A percentile compares a stretch with the other conserved stretches of the same genome.
phyloP scores from a whole-genome alignment of 371 early-diverging fungal genomes.

The Vairimorpha apis region DNA sequence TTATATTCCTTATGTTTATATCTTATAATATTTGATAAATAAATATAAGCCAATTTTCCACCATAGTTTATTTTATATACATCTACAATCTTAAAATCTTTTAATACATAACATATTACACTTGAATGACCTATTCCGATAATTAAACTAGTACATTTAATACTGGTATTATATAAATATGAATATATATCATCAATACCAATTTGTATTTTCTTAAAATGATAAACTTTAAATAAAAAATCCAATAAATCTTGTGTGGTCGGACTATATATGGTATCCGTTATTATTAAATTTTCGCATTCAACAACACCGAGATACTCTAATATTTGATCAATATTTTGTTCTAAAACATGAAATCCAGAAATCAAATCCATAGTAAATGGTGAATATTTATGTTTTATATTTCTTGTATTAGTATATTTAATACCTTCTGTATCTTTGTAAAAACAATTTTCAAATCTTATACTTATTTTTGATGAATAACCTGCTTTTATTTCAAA shows the following conservation, averaged over 20 bases:
- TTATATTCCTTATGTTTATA: constrained; percentile 43
- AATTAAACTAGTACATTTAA: constrained; percentile 8
- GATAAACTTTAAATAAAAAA: constrained; percentile 54
- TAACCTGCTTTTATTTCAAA: constrained; percentile 61
- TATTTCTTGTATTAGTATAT: constrained; percentile 52
- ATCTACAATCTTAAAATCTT: constrained; percentile 25
- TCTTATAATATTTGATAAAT: constrained; percentile 43
- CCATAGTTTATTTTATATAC: constrained; percentile 62
- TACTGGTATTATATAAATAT: constrained; percentile 50
- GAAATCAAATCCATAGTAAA: constrained; percentile 46
- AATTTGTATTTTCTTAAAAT: constrained; percentile 54
- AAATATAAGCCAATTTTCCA: constrained; percentile 49
- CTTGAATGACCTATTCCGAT: constrained; percentile 27
- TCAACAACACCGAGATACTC: constrained; percentile 45
- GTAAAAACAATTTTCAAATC: constrained; percentile 57
- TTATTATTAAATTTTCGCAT: constrained; percentile 56
- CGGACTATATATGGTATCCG: constrained; percentile 56
- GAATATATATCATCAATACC: constrained; percentile 60
- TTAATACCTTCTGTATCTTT: constrained; percentile 49
- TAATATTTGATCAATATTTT: constrained; percentile 55
- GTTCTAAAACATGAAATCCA: constrained; percentile 59
- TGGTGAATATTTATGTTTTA: constrained; percentile 14
- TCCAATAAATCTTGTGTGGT: constrained; percentile 41
- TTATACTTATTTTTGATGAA: constrained; percentile 21
- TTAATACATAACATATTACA: constrained; percentile 19